phyloP scores from a whole-genome alignment of 148 eudicot species.

The Bassia scoparia region DNA sequence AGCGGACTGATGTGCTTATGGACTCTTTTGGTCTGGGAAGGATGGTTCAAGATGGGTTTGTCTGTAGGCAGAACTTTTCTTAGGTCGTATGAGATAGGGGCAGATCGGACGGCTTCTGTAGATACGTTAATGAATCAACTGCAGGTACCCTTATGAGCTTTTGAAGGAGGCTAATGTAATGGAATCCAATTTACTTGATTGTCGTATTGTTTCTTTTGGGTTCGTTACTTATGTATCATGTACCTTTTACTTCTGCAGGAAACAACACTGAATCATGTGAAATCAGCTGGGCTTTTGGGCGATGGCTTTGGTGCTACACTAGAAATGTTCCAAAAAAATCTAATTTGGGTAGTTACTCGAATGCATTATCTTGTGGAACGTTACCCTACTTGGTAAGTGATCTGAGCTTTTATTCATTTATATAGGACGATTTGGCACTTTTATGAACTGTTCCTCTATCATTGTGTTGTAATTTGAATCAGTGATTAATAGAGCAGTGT shows the following conservation, averaged over 20 bases:
- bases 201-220: background rate
- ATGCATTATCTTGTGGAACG: conserved; percentile 91
- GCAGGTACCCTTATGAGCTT: conserved; percentile 49
- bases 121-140: conserved; percentile 98
- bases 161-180: background rate
- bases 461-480: background rate
- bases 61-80: conserved; percentile 87
- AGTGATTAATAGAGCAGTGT: background rate
- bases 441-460: background rate
- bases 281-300: conserved; percentile 68
- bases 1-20: conserved; percentile 65
- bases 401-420: background rate
- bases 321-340: conserved; percentile 82
- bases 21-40: conserved; percentile 88
- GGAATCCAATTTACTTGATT: background rate
- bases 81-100: conserved; percentile 93
- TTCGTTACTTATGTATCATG: background rate
- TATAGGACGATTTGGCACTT: background rate
- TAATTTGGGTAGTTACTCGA: conserved; percentile 90
- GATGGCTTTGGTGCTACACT: conserved; percentile 99
- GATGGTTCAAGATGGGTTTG: conserved; percentile 78
- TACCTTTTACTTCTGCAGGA: conserved; percentile 49
- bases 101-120: conserved; percentile 92
- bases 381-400: conserved; percentile 87
- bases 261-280: conserved; percentile 94